These are phyloP conservation scores for Cinnamomum chago DNA, from an alignment of 164 flowering plant species.

Conservation along the genomic window DNA sequence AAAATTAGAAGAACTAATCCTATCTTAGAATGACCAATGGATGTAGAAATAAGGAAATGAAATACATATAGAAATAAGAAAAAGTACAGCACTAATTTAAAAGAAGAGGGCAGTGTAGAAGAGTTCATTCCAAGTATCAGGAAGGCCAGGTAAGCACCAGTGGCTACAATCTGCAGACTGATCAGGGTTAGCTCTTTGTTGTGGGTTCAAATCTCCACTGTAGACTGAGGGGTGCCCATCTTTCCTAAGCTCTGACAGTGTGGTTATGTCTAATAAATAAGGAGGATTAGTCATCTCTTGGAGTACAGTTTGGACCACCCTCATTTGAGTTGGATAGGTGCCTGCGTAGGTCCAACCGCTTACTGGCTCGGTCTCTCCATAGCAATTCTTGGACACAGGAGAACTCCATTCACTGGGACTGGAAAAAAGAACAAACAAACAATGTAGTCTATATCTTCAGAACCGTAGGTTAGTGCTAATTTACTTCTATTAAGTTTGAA, in stretches of 20 bases:
- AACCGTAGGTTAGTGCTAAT: no score
- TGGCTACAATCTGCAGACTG: slow-evolving; percentile 87
- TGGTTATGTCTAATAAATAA: slow-evolving; percentile 69
- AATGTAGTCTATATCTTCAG: no score
- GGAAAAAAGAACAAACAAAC: slow-evolving; percentile 12
- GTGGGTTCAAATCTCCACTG: slow-evolving; percentile 62
- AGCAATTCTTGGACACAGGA: slow-evolving; percentile 53
- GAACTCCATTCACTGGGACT: slow-evolving; percentile 73
- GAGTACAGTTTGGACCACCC: slow-evolving; percentile 48
- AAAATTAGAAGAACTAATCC: neutral
- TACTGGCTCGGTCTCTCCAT: slow-evolving; percentile 66
- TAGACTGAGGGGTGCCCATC: slow-evolving; percentile 92
- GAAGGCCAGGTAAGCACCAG: slow-evolving; percentile 97
- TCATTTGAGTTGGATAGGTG: slow-evolving; percentile 62
- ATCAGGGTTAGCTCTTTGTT: slow-evolving; percentile 62
- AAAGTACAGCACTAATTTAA: slow-evolving; percentile 15
- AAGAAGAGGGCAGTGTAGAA: slow-evolving; percentile 63
- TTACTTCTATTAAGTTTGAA: no score
- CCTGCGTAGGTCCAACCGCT: slow-evolving; percentile 44
- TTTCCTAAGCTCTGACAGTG: slow-evolving; percentile 71
- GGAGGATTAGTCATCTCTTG: slow-evolving; percentile 47
- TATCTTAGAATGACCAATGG: neutral
- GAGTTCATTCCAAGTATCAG: slow-evolving; percentile 93
- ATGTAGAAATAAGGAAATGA: neutral
- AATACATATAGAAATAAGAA: neutral